A percentile compares a stretch with the other conserved stretches of the same genome.
Conservation (phyloP, 106 monocot species). For the Agapanthus africanus region DNA sequence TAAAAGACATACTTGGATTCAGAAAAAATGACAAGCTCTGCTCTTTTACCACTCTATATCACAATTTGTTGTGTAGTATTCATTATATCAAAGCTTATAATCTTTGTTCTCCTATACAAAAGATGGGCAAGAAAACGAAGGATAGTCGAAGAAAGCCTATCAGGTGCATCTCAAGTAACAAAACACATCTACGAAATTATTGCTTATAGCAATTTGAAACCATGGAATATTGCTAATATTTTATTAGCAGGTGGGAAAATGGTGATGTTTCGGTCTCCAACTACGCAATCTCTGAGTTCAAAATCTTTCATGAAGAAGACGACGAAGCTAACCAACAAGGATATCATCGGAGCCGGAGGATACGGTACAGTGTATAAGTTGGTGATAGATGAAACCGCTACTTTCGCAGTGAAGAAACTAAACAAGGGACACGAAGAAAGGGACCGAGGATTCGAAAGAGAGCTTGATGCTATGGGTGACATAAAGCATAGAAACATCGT, state of each 20-base stretch:
- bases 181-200: background rate
- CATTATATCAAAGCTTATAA: conserved; percentile 65
- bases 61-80: conserved; percentile 63
- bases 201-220: background rate
- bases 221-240: background rate
- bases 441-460: conserved; percentile 72
- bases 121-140: conserved; percentile 45
- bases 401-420: conserved; percentile 84
- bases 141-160: conserved; percentile 45
- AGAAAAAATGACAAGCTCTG: conserved; percentile 16
- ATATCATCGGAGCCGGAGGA: conserved; percentile 80
- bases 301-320: conserved; percentile 57
- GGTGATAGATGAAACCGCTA: conserved; percentile 33
- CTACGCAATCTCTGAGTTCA: conserved; percentile 38
- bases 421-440: conserved; percentile 53
- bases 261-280: conserved; percentile 57
- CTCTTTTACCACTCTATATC: conserved; percentile 43
- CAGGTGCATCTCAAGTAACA: conserved; percentile 27
- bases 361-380: conserved; percentile 76
- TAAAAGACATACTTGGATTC: background rate
- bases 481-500: conserved; percentile 88
- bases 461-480: conserved; percentile 71
- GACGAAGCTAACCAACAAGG: conserved; percentile 77
- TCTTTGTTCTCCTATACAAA: conserved; percentile 67
- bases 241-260: conserved; percentile 56